Evolutionary conservation across 225 moss, liverwort and hornwort species (phyloP), one percentile per base, ranked within the genome.

Genomic region (Bryoerythrophyllum caledonicum): DNA sequence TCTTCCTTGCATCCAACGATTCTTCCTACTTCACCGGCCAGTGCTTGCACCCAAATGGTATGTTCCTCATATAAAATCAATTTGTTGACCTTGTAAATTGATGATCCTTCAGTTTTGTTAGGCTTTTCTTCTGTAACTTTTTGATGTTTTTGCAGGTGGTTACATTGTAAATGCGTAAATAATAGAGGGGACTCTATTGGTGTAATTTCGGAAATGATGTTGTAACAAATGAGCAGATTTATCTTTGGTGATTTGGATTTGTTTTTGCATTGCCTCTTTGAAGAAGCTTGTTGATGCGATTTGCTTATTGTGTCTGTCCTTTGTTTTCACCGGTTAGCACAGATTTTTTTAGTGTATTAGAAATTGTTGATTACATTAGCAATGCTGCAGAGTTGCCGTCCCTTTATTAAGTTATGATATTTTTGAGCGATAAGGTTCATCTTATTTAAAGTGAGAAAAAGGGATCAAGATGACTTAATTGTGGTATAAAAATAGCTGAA

Each of bases 31-130:
- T 90, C 67, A 86, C 96, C 19, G 96, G 93, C 76, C 96, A 93
- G 85, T 91, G 91, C 37, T 76, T 93, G 59, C 96, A 96, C 84
- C 93, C 92, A 1, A 96, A 96, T 58, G 96, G 96, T 95, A 80
- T 0, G 38, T 10, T 38, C 1, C 37, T 0, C 6, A 37, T 8
- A 37, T 37, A 1, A 37, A 37, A 7, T 6, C 7, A 7, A 2
- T 38, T 8, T 38, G 38, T 38, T 38, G n/a, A n/a, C 6, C 8
- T 17, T 46, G 11, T 12, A 21, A 46, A 26, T 20, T 5, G 11
- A 14, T 44, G 8, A 14, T 43, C 8, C 23, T 35, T 60, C 3
- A 20, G 26, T 51, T 30, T 9, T 38, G 38, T 38, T 1, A 38
- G 2, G 10, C 0, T 38, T 49, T 49, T 17, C 3, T 16, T 13